Percentiles rank a stretch among this genome's conserved stretches.
These are phyloP conservation scores for Mycena haematopus DNA, from an alignment of 768 basidiomycete genomes.

Conservation along the genomic window DNA sequence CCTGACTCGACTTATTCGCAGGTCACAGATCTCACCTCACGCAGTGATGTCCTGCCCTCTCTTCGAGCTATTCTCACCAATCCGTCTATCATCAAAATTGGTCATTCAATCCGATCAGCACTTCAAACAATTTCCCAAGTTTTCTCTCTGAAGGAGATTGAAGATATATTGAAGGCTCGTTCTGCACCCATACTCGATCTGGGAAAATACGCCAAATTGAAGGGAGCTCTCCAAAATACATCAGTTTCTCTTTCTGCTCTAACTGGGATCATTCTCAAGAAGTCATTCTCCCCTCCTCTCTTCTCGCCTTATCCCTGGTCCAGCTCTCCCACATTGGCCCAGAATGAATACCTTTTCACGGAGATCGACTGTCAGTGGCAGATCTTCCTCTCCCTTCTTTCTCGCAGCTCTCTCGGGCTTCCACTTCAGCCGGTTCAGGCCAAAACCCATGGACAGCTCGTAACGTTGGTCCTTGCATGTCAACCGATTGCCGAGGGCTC, in stretches of 20 bases:
- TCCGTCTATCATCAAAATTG: background rate
- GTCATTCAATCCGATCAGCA: background rate
- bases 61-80: background rate
- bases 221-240: background rate
- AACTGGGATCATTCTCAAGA: background rate
- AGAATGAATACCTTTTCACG: background rate
- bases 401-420: background rate
- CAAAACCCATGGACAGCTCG: background rate
- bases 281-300: background rate
- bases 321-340: background rate
- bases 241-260: background rate
- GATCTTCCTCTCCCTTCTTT: background rate
- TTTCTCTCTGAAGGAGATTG: conserved; percentile 1
- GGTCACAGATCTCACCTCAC: background rate
- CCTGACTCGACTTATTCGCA: background rate
- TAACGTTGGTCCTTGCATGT: background rate
- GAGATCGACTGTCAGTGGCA: conserved; percentile 17
- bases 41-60: background rate
- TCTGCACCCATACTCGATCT: background rate
- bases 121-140: background rate
- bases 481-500: conserved; percentile 2
- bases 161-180: background rate
- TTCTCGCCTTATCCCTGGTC: background rate
- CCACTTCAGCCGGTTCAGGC: background rate
- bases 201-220: background rate